Base-by-base conservation (phyloP, 129 eudicot genomes). In the Dittrichia graveolens region DNA sequence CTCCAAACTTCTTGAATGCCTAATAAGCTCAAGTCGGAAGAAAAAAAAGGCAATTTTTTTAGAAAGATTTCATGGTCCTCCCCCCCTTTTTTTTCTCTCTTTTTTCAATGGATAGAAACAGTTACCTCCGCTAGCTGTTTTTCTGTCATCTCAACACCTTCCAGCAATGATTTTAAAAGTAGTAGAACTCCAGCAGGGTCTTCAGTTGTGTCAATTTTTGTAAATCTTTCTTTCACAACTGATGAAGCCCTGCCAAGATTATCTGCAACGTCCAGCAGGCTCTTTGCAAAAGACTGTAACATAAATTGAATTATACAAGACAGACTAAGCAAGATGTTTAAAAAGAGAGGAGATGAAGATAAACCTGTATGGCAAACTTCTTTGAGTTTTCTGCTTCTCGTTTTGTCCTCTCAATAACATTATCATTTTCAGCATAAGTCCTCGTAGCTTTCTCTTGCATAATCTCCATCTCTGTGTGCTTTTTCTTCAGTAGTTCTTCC, bases 131-230 rank as follows among this genome's bases (percentile, higher is more conserved):
- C 52, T 35, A 92, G 86, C 74, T 92, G 95, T 81, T 92, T 92
- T 62, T 92, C 98, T 37, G 98, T 92, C 98, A 92, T 92, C 65
- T 87, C 96, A 75, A 92, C 98, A 50, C 98, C 98, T 72, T 92
- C 89, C 45, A 92, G 80, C 65, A 92, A 84, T 72, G 89, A 83
- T 73, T 86, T 92, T 52, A 92, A 80, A 61, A 86, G 89, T 57
- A 87, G 86, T 35, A 83, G 74, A 75, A 95, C 94, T 75, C 95
- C 95, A 6, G 82, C 62, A 61, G 86, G 71, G 79, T 87, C 91
- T 60, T 81, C 58, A 58, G 91, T 67, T 15, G 79, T 80, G 82
- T 89, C 95, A 8, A 89, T 78, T 77, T 89, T 89, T 11, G 80
- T 67, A 47, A 81, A 92, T 64, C 86, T 85, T 45, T 87, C 94